Base-by-base conservation (phyloP, 1,284 basidiomycete species). In the Caloboletus firmus region DNA sequence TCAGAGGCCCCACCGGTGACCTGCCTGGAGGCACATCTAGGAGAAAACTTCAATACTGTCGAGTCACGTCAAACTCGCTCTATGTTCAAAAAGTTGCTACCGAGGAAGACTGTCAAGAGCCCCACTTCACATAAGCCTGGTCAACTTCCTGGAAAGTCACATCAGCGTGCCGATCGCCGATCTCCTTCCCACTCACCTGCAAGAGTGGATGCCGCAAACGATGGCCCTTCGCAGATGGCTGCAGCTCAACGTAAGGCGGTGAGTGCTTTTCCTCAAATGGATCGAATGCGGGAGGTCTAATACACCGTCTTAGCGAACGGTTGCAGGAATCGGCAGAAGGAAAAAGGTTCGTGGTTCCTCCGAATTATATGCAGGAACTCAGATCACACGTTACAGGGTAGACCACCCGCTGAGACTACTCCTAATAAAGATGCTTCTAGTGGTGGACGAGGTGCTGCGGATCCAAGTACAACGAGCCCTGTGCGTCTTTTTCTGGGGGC, bases 391-490 rank as follows among this genome's bases (percentile, higher is more conserved):
- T n/a, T 7, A 13, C 43, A 36, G 28, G 8, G 2, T 2, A 17
- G 11, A 20, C 5, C 8, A 5, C 13, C 9, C 17, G 2, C 2
- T 20, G 22, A 45, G 9, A 3, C 9, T 11, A 3, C 18, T 11
- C 13, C 30, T 2, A 17, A 45, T 2, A 4, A 22, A 1, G 12
- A 9, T 13, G 12, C 26, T 6, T 40, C 31, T 4, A 5, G 4
- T 4, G 12, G 20, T 2, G 10, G 6, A 5, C 20, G 42, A 5
- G 11, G 4, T n/a, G 4, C 35, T 43, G 9, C 3, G 0, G 44
- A 24, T 17, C 4, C 22, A 24, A 42, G 5, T 0, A 7, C 6
- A n/a, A 4, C 17, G 0, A 15, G 5, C 6, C 1, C 6, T 0
- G 44, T 45, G 4, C 5, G 44, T n/a, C 5, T 5, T n/a, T n/a